Percentiles rank a stretch among this genome's conserved stretches.
phyloP scores from a whole-genome alignment of 2,329 filamentous ascomycete species.

The Colletotrichum liaoningense region DNA sequence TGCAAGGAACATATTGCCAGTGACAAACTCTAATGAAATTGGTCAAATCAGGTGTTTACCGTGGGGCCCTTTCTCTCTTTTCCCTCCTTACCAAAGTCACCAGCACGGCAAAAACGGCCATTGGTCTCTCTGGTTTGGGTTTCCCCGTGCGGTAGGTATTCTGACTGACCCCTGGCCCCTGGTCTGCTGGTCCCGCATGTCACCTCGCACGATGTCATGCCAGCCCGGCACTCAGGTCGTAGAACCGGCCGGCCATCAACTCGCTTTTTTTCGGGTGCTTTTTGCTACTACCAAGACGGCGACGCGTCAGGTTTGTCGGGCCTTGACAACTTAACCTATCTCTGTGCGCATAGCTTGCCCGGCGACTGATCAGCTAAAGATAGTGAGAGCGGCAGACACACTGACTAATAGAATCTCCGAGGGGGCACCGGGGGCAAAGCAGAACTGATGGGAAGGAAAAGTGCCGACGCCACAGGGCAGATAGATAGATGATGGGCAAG shows the following conservation, averaged over 20 bases:
- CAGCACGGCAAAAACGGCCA: too few relatives aligned
- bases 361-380: not conserved
- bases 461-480: not conserved
- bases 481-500: not conserved
- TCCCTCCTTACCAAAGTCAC: not conserved
- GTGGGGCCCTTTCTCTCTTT: not conserved
- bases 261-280: not conserved
- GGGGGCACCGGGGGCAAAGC: too few relatives aligned
- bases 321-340: not conserved
- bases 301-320: not conserved
- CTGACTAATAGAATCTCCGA: not conserved
- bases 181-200: not conserved
- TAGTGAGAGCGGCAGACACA: not conserved
- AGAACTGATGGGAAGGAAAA: not conserved
- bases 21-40: conserved; percentile 11
- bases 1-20: conserved; percentile 3
- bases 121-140: too few relatives aligned
- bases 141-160: not conserved
- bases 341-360: not conserved
- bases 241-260: not conserved
- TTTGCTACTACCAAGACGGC: not conserved
- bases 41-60: conserved; percentile 2
- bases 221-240: conserved; percentile 11
- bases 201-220: conserved; percentile 14
- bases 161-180: not conserved